Conservation (phyloP, 768 basidiomycete genomes). For the Coprinopsis marcescibilis region DNA sequence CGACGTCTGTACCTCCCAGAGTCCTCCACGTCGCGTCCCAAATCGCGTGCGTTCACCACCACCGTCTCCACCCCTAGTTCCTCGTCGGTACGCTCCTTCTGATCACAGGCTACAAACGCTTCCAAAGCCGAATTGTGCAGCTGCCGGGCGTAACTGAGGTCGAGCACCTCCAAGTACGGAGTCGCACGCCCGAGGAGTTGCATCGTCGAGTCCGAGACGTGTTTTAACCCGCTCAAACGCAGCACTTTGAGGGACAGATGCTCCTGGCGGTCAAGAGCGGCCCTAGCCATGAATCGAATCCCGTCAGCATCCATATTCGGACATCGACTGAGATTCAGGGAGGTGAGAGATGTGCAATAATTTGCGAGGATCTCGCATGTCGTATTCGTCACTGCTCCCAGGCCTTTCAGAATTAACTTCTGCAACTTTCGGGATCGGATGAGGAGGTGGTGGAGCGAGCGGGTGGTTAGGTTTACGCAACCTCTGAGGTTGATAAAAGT, state of each 20-base stretch:
- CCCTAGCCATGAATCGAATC: constrained; percentile 41
- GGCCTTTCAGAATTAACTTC: constrained; percentile 59
- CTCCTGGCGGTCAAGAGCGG: constrained; percentile 40
- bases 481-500: constrained; percentile 68
- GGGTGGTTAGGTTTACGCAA: constrained; percentile 59
- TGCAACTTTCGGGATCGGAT: constrained; percentile 55
- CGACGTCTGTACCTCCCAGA: constrained; percentile 44
- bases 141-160: constrained; percentile 67
- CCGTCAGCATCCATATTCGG: constrained; percentile 60
- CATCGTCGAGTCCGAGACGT: constrained; percentile 57
- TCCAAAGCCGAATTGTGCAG: constrained; percentile 74
- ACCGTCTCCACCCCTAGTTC: constrained; percentile 36
- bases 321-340: constrained; percentile 71
- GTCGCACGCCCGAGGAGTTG: constrained; percentile 59
- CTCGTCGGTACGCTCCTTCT: constrained; percentile 32
- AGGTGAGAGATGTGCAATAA: constrained; percentile 48
- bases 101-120: constrained; percentile 57
- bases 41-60: constrained; percentile 53
- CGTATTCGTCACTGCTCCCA: constrained; percentile 62
- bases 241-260: constrained; percentile 55
- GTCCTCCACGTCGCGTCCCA: constrained; percentile 51
- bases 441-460: constrained; percentile 66
- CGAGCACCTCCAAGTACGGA: constrained; percentile 71
- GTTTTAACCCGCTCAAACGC: constrained; percentile 60
- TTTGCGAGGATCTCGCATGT: constrained; percentile 66